Evolutionary conservation across 2,329 filamentous ascomycete species (phyloP).

Genomic region (Xenoacremonium recifei): DNA sequence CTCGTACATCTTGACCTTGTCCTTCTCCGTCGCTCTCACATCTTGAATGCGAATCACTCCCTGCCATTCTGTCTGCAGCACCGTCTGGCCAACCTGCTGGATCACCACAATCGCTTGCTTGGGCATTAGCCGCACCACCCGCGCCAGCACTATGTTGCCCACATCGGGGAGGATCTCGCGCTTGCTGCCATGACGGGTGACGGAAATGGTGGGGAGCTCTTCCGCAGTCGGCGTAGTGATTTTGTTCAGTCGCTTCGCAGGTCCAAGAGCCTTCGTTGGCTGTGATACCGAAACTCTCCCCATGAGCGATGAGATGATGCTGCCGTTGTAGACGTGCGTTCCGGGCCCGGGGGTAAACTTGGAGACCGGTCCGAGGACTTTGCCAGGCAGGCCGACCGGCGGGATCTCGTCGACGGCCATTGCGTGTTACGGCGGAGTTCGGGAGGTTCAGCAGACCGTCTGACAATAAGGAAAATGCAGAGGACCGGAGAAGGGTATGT

Average conservation of each 20-base stretch:
- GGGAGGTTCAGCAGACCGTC: too few species aligned
- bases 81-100: conserved; percentile 72
- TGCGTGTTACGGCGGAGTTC: too few species aligned
- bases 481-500: too few species aligned
- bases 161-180: conserved; percentile 80
- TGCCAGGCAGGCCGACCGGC: conserved; percentile 76
- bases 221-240: conserved; percentile 47
- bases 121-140: conserved; percentile 81
- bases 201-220: conserved; percentile 54
- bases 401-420: conserved; percentile 38
- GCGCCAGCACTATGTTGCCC: conserved; percentile 75
- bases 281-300: conserved; percentile 63
- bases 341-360: conserved; percentile 75
- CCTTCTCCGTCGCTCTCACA: conserved; percentile 92
- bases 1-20: conserved; percentile 87
- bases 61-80: conserved; percentile 78
- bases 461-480: too few species aligned
- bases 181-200: conserved; percentile 49
- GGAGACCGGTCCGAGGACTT: conserved; percentile 67
- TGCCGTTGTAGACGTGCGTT: conserved; percentile 75
- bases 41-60: conserved; percentile 86
- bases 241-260: conserved; percentile 59
- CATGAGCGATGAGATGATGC: conserved; percentile 79
- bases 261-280: conserved; percentile 45
- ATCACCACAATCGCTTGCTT: conserved; percentile 85